Evolutionary conservation across 164 flowering plant genomes (phyloP), one percentile per base, ranked within the genome.

Genomic region (Nymphaea colorata): DNA sequence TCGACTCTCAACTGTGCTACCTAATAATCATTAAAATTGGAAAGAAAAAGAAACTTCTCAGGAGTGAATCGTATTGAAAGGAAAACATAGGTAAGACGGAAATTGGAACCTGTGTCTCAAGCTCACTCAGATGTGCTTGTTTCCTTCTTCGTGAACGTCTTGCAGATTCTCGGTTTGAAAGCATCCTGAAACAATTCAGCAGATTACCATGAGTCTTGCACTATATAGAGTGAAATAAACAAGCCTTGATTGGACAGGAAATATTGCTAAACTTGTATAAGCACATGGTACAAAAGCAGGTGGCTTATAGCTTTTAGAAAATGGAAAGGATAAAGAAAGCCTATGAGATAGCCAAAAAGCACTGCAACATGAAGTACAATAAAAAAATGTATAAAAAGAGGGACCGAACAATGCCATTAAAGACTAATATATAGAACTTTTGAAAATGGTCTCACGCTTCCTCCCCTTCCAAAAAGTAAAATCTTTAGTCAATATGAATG

Each of bases 141-240:
- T 91, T 94, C 83, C 97, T 87, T 81, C 95, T 86, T 74, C 98
- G 85, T 44, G 97, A 91, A 18, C 98, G 90, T 72, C 98, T 84
- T 43, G 98, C 97, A 17, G 98, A 91, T 73, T 93, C 97, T 78
- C 97, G 82, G 78, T 93, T 93, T 59, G 98, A 94, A 60, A 94
- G 86, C 97, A 94, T 94, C 75, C 98, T 94, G 86, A 47, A 45
- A 45, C 53, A 45, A 45, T 45, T 1, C 5, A 45, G 53, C 53
- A 5, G 5, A 5, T 45, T 45, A 5, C 53, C 53, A 45, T 45
- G 55, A 14, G 55, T 47, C 55, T 47, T 47, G 55, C 5, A 47
- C 55, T 14, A 47, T 6, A 47, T 47, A 14, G 6, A 14, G 55
- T 6, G 55, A 47, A 47, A 14, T 6, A 47, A 47, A 47, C 55